Evolutionary conservation across 2,329 filamentous ascomycete genomes (phyloP).

Genomic region (Allantophomopsis cytisporea): DNA sequence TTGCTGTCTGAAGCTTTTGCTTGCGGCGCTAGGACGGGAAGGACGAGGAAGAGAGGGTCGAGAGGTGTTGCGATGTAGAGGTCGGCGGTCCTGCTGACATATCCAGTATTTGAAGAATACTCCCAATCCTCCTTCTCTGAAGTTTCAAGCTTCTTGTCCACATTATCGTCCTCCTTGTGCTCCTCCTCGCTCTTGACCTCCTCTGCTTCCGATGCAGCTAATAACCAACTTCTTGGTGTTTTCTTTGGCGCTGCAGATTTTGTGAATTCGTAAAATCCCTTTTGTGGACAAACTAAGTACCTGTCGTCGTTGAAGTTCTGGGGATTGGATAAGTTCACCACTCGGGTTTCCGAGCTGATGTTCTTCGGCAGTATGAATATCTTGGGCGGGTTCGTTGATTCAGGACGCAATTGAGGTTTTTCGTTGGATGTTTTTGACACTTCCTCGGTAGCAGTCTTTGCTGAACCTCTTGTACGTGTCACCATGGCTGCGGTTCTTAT

Average conservation of each 20-base stretch:
- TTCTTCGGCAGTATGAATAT: constrained; percentile 48
- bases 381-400: constrained; percentile 29
- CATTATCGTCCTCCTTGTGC: constrained; percentile 11
- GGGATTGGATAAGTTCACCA: constrained; percentile 47
- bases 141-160: constrained; percentile 1
- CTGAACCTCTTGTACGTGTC: constrained; percentile 4
- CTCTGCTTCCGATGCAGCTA: constrained; percentile 18
- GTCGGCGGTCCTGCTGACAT: constrained; percentile 53
- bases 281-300: constrained; percentile 47
- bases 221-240: constrained; percentile 47
- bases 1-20: constrained; percentile 33
- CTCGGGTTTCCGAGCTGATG: constrained; percentile 36
- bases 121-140: constrained; percentile 7
- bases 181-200: constrained; percentile 8
- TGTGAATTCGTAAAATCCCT: constrained; percentile 53
- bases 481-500: neutral
- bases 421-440: constrained; percentile 10
- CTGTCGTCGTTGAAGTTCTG: constrained; percentile 38
- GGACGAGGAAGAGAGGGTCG: constrained; percentile 71
- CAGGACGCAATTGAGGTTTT: constrained; percentile 16
- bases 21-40: constrained; percentile 51
- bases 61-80: constrained; percentile 75
- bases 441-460: constrained; percentile 14
- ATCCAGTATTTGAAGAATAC: constrained; percentile 21
- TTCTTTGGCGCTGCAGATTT: constrained; percentile 37